Evolutionary conservation across 352 stramenopile species (phyloP), one percentile per base, ranked within the genome.

Genomic region (Globisporangium cystogenes): DNA sequence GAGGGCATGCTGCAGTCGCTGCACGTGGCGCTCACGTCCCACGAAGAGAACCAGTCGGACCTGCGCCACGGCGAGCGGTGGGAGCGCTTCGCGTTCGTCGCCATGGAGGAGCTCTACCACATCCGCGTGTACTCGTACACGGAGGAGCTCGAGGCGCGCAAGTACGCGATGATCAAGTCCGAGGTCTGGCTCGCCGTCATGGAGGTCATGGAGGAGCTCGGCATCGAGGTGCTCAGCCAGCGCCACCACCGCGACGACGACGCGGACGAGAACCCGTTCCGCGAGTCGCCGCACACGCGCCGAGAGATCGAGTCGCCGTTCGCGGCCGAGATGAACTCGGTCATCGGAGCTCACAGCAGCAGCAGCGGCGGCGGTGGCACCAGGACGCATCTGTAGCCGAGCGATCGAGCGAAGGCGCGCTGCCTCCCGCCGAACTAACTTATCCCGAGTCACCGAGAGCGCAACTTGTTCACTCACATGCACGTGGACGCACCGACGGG

Each of bases 61-160:
- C 59, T 89, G 35, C 77, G 80, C 10, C 74, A 90, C 43, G 73
- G 76, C n/a, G 82, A 90, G 48, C 92, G 91, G 54, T 87, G 76
- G 74, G 74, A 90, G 41, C 83, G 68, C 11, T 90, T 93, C 51
- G 91, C 74, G 60, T 95, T 92, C 51, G 85, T 95, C 4, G 81
- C 81, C 7, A 93, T 95, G 85, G 85, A 95, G 48, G 72, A 90
- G 48, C 67, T 95, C 7, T 95, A 83, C 49, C 65, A 72, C 18
- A 82, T 93, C 57, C 80, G 81, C 8, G 65, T 95, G n/a, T 95
- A 91, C 60, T 90, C 81, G 31, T 95, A 93, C 63, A 90, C 82
- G 7, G 82, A 95, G 49, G 85, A 95, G 55, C 64, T 95, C 31
- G 85, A 93, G 54, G 67, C 81, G 29, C 81, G 84, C 43, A 95